These are phyloP conservation scores for Poteriospumella lacustris DNA, from an alignment of 108 stramenopile species.

Conservation along the genomic window DNA sequence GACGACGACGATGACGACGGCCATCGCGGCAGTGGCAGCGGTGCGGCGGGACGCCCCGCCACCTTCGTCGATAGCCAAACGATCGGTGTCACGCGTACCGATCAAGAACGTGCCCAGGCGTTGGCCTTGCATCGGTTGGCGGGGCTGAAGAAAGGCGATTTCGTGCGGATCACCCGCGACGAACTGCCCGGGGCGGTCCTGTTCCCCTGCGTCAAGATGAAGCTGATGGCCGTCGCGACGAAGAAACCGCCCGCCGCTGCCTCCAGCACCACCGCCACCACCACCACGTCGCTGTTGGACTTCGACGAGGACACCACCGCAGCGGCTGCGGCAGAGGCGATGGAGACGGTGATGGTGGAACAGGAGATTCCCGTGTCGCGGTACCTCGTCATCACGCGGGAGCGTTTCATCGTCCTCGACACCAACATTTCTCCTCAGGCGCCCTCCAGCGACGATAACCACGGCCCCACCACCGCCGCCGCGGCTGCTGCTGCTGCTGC, in stretches of 20 bases:
- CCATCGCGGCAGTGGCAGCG: background rate
- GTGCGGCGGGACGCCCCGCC: background rate
- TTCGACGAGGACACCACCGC: background rate
- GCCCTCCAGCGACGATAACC: too few relatives aligned
- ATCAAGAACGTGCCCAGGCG: constrained; percentile 14
- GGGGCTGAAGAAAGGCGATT: constrained; percentile 25
- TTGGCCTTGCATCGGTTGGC: constrained; percentile 19
- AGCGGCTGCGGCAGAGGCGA: background rate
- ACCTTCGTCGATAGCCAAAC: background rate
- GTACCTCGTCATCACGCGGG: constrained; percentile 4
- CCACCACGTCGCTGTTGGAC: too few relatives aligned
- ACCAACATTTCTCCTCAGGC: too few relatives aligned
- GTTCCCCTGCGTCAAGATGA: background rate
- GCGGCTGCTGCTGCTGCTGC: too few relatives aligned
- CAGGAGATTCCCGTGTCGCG: background rate
- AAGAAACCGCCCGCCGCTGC: too few relatives aligned
- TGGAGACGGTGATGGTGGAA: background rate
- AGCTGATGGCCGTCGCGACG: background rate
- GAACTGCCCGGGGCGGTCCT: constrained; percentile 17
- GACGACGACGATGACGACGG: background rate
- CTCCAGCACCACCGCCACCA: too few relatives aligned
- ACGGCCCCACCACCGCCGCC: too few relatives aligned
- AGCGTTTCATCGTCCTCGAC: constrained; percentile 18
- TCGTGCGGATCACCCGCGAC: background rate
- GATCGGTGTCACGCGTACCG: background rate